phyloP scores from a whole-genome alignment of 1,284 basidiomycete species.

The Bjerkandera adusta region DNA sequence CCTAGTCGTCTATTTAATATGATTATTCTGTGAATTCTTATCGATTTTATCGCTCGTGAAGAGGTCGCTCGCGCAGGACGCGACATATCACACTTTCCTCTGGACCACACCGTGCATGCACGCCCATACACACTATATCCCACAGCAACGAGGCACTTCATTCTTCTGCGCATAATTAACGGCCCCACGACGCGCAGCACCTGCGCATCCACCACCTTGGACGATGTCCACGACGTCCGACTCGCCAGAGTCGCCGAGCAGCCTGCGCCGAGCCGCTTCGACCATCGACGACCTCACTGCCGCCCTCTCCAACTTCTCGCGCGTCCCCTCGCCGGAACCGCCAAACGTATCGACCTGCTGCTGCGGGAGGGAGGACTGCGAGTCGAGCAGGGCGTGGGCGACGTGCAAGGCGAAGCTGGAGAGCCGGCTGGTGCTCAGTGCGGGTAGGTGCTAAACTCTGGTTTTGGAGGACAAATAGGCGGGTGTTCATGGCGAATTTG shows the following conservation, averaged over 20 bases:
- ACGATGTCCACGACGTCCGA: conserved; percentile 24
- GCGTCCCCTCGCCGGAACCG: conserved; percentile 66
- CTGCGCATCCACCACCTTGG: conserved; percentile 1
- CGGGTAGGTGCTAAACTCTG: conserved; percentile 52
- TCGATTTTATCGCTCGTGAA: not conserved
- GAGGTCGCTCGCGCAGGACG: too few relatives aligned
- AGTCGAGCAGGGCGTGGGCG: conserved; percentile 62
- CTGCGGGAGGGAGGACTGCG: conserved; percentile 64
- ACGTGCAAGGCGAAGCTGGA: conserved; percentile 68
- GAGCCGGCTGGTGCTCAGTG: conserved; percentile 76
- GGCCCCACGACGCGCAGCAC: conserved; percentile 4
- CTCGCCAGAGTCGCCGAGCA: conserved; percentile 59
- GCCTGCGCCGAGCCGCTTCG: conserved; percentile 56
- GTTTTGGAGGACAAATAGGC: not conserved
- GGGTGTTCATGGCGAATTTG: too few relatives aligned
- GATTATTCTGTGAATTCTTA: too few relatives aligned
- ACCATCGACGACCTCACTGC: conserved; percentile 77
- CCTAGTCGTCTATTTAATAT: not conserved
- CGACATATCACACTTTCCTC: conserved; percentile 6
- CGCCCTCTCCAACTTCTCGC: conserved; percentile 68
- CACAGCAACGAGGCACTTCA: conserved; percentile 5
- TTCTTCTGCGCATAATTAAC: not conserved
- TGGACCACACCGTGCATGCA: conserved; percentile 10
- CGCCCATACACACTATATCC: not conserved
- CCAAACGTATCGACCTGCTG: conserved; percentile 54